Evolutionary conservation across 1,139 yeast species (phyloP).

Genomic region (Blastobotrys ciferrii): DNA sequence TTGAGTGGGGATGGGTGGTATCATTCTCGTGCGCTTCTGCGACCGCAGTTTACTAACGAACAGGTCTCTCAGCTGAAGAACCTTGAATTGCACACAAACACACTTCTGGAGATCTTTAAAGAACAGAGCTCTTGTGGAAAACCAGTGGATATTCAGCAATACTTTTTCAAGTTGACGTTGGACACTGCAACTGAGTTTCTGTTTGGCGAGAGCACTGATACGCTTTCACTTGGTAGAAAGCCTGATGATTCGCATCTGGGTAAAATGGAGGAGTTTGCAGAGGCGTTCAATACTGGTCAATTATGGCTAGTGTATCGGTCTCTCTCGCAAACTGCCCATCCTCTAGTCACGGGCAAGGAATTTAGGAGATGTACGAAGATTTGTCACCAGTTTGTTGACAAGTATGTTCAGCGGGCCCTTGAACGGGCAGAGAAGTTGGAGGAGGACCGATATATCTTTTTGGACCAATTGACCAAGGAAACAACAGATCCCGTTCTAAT

Average conservation of each 20-base stretch:
- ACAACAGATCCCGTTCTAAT: slow-evolving; percentile 50
- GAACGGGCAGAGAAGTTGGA: slow-evolving; percentile 28
- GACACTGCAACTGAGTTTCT: slow-evolving; percentile 60
- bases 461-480: slow-evolving; percentile 51
- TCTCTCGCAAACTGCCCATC: slow-evolving; percentile 12
- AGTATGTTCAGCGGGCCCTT: slow-evolving; percentile 34
- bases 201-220: slow-evolving; percentile 53
- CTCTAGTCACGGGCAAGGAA: slow-evolving; percentile 19
- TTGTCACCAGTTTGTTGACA: slow-evolving; percentile 36
- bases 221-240: slow-evolving; percentile 37
- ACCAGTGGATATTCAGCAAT: slow-evolving; percentile 48
- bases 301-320: slow-evolving; percentile 4
- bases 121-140: slow-evolving; percentile 9
- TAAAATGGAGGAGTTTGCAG: slow-evolving; percentile 21
- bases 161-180: slow-evolving; percentile 51
- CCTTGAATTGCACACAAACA: slow-evolving; percentile 37
- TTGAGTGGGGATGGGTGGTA: slow-evolving; percentile 57
- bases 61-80: slow-evolving; percentile 51
- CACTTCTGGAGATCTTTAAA: slow-evolving; percentile 16
- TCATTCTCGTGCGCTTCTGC: slow-evolving; percentile 54
- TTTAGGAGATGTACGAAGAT: slow-evolving; percentile 34
- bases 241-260: background rate
- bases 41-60: slow-evolving; percentile 59
- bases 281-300: slow-evolving; percentile 9
- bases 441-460: slow-evolving; percentile 41